Evolutionary conservation across 2,329 filamentous ascomycete species (phyloP).

Genomic region (Paracamarosporium sp.): DNA sequence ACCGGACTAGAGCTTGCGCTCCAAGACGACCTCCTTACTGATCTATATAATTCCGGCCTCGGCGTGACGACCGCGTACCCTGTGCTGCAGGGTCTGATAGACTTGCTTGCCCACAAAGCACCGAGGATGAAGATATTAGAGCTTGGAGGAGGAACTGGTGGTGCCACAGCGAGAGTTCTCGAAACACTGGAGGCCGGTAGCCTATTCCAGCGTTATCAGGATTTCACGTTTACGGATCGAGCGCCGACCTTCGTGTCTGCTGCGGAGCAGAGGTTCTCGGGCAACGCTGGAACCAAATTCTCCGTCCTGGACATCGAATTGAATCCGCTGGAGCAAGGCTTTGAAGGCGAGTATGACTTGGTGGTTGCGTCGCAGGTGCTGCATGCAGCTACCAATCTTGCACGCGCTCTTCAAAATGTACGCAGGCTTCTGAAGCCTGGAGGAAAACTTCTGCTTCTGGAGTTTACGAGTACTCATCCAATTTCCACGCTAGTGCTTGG

Average conservation of each 20-base stretch:
- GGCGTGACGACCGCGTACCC: slow-evolving; percentile 15
- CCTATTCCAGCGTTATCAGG: slow-evolving; percentile 20
- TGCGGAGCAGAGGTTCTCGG: slow-evolving; percentile 8
- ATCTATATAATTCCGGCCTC: slow-evolving; percentile 19
- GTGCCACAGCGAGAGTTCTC: background rate
- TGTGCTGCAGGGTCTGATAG: slow-evolving; percentile 30
- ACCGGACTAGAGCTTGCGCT: slow-evolving; percentile 15
- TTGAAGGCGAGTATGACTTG: slow-evolving; percentile 22
- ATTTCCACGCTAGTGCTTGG: slow-evolving; percentile 7
- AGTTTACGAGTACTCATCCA: background rate
- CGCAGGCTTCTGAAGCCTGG: slow-evolving; percentile 18
- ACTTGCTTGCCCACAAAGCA: slow-evolving; percentile 46
- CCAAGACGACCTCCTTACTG: slow-evolving; percentile 9
- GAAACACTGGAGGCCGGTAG: slow-evolving; percentile 2
- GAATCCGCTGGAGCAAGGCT: slow-evolving; percentile 17
- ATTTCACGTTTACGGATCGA: slow-evolving; percentile 25
- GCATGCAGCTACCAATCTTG: slow-evolving; percentile 12
- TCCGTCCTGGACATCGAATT: slow-evolving; percentile 21
- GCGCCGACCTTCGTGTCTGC: slow-evolving; percentile 12
- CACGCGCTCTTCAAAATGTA: slow-evolving; percentile 7
- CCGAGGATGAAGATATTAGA: background rate
- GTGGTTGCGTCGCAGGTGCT: slow-evolving; percentile 19
- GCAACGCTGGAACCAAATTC: slow-evolving; percentile 3
- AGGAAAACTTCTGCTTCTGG: slow-evolving; percentile 16
- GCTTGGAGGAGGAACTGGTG: background rate